Percentiles rank a stretch among this genome's conserved stretches.
Conservation (phyloP, 106 monocot species). For the Apostasia shenzhenica region DNA sequence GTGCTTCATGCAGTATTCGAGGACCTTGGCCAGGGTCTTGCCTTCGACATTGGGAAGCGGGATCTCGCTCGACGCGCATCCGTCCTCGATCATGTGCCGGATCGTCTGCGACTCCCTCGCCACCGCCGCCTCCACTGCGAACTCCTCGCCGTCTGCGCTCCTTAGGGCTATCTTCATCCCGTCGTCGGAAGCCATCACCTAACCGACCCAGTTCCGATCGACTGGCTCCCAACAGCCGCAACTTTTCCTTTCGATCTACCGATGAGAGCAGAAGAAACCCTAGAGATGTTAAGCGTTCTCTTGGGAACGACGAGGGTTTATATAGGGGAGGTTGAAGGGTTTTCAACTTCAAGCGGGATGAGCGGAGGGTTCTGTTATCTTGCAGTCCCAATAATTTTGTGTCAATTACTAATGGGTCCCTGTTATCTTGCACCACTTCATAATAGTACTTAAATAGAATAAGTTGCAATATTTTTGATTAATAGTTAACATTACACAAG, state of each 20-base stretch:
- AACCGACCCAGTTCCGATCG: neutral
- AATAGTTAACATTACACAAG: too few relatives aligned
- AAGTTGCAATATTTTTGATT: too few relatives aligned
- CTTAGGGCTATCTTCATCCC: constrained; percentile 8
- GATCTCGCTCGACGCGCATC: constrained; percentile 6
- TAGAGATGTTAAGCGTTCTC: neutral
- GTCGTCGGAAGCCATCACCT: neutral
- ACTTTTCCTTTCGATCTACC: neutral
- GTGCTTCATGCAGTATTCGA: constrained; percentile 16
- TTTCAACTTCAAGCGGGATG: too few relatives aligned
- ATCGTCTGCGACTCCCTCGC: constrained; percentile 16
- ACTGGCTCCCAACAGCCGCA: neutral
- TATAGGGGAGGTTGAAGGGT: too few relatives aligned
- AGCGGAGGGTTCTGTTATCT: too few relatives aligned
- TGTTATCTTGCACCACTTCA: too few relatives aligned
- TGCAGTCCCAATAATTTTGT: too few relatives aligned
- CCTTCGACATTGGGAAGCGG: constrained; percentile 13
- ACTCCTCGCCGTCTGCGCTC: constrained; percentile 17
- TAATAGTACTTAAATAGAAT: too few relatives aligned
- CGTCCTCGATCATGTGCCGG: constrained; percentile 17
- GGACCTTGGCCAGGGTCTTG: constrained; percentile 7
- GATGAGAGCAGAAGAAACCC: too few relatives aligned
- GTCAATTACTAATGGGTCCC: too few relatives aligned
- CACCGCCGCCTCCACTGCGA: constrained; percentile 9
- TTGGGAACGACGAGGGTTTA: neutral